These are phyloP conservation scores for Pugionium dolabratum DNA, from an alignment of 345 rosid genomes.

Conservation along the genomic window DNA sequence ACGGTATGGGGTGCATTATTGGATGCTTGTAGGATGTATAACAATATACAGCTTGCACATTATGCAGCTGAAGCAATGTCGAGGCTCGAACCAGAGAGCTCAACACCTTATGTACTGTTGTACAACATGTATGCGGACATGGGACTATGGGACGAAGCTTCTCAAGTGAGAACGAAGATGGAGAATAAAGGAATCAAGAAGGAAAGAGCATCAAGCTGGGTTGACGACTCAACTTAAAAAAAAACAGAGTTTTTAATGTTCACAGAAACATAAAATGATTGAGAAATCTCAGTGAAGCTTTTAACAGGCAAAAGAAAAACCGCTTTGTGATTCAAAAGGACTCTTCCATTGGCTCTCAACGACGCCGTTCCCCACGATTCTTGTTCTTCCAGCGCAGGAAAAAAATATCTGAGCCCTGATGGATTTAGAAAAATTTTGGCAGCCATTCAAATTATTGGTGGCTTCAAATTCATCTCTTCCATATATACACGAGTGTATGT, in stretches of 20 bases:
- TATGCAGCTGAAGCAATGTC: conserved; percentile 70
- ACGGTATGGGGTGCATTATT: conserved; percentile 82
- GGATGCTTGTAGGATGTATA: conserved; percentile 62
- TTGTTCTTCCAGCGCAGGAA: neutral
- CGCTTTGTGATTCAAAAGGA: neutral
- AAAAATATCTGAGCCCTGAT: too few relatives aligned
- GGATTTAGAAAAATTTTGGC: neutral
- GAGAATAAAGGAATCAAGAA: conserved; percentile 55
- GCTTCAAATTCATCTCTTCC: conserved; percentile 40
- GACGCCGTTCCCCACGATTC: conserved; percentile 7
- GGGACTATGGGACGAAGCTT: conserved; percentile 67
- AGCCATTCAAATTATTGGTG: conserved; percentile 66
- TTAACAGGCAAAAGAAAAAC: neutral
- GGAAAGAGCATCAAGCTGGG: conserved; percentile 53
- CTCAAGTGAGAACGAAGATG: conserved; percentile 56
- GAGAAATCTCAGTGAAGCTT: neutral
- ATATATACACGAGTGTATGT: neutral
- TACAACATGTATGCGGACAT: conserved; percentile 67
- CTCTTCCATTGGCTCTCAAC: neutral
- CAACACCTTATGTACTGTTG: conserved; percentile 64
- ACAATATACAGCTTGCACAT: conserved; percentile 53
- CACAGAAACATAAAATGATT: too few relatives aligned
- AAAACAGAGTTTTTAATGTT: too few relatives aligned
- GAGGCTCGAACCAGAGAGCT: conserved; percentile 68
- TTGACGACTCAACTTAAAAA: conserved; percentile 36